These are phyloP conservation scores for Nepenthes gracilis DNA, from an alignment of 148 eudicot genomes.

Conservation along the genomic window DNA sequence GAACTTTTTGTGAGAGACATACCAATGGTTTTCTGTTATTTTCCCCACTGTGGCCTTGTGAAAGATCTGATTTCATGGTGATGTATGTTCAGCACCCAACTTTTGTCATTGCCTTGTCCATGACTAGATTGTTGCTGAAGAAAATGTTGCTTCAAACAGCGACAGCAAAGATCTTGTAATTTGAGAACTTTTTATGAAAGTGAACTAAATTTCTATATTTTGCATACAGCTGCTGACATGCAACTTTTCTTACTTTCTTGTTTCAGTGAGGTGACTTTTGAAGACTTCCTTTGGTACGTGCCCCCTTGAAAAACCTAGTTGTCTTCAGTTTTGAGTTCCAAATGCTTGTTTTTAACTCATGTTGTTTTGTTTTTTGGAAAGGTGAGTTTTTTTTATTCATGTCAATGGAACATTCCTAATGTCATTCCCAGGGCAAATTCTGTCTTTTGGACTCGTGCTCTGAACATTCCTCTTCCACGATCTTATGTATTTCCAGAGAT, in stretches of 20 bases:
- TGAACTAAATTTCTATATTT: background rate
- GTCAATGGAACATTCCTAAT: background rate
- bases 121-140: no score
- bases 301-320: background rate
- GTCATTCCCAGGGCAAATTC: constrained; percentile 72
- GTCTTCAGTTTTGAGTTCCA: background rate
- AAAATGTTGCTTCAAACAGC: no score
- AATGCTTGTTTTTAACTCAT: constrained; percentile 1
- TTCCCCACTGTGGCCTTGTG: no score
- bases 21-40: no score
- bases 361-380: background rate
- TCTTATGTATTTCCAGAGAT: constrained; percentile 48
- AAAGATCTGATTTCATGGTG: no score
- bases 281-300: constrained; percentile 87
- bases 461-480: constrained; percentile 76
- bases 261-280: constrained; percentile 71
- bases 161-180: no score
- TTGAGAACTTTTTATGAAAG: no score
- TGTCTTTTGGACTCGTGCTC: constrained; percentile 93
- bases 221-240: constrained; percentile 7
- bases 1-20: no score
- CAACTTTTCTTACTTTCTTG: constrained; percentile 15
- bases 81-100: no score
- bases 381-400: background rate
- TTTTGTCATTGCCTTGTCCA: no score